phyloP scores from a whole-genome alignment of 2,329 filamentous ascomycete genomes.

The Venturia effusa region DNA sequence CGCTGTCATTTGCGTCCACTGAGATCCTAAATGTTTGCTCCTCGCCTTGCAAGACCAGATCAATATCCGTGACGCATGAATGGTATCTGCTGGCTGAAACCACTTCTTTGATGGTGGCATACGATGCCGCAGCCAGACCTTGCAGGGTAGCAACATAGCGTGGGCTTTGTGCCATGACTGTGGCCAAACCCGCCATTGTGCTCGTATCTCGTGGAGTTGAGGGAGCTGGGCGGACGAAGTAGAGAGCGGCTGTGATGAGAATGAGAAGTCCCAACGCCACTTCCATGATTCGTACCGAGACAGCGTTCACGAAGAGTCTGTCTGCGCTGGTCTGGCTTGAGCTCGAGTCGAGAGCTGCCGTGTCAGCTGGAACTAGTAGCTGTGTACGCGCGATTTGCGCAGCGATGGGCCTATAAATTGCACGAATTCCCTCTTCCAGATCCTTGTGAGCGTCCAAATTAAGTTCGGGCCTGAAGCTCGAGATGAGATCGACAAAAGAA shows the following conservation, averaged over 20 bases:
- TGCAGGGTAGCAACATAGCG: background rate
- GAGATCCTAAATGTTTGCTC: background rate
- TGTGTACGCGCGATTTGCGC: slow-evolving; percentile 3
- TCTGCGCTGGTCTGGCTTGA: background rate
- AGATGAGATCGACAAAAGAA: background rate
- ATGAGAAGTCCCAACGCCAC: background rate
- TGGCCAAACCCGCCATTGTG: slow-evolving; percentile 1
- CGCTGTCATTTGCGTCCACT: background rate
- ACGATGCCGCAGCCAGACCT: background rate
- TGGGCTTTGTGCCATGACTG: slow-evolving; percentile 1
- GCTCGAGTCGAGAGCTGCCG: background rate
- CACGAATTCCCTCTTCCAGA: background rate
- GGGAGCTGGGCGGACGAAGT: background rate
- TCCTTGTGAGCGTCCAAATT: background rate
- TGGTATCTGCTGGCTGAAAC: background rate
- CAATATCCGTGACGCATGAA: background rate
- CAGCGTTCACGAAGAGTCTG: background rate
- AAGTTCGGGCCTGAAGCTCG: background rate
- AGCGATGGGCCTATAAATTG: background rate
- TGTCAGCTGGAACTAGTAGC: background rate
- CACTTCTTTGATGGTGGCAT: background rate
- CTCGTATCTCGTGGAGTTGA: slow-evolving; percentile 5
- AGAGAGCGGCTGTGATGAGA: background rate
- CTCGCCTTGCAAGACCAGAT: background rate
- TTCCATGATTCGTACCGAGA: slow-evolving; percentile 5